Conservation (phyloP, 495 filamentous ascomycete species). For the Rhizodiscina lignyota region DNA sequence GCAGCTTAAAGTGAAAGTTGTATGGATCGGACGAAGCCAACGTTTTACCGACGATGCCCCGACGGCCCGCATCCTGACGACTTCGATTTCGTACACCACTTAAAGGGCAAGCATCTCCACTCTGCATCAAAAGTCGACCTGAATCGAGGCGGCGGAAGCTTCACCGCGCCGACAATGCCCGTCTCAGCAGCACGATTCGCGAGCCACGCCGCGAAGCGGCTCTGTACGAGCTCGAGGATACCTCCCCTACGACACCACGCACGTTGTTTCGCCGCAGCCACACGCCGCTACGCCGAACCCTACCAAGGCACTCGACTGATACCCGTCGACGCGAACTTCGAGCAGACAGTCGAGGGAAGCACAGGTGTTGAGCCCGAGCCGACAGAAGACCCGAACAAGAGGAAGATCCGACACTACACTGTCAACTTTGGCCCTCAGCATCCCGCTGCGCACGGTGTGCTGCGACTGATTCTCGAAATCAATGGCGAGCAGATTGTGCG, state of each 20-base stretch:
- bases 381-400: conserved; percentile 36
- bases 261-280: conserved; percentile 25
- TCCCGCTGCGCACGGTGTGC: conserved; percentile 95
- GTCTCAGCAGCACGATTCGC: conserved; percentile 46
- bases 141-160: too few species aligned
- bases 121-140: too few species aligned
- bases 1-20: too few species aligned
- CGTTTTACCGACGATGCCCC: too few species aligned
- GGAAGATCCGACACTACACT: conserved; percentile 96
- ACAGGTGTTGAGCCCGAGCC: conserved; percentile 30
- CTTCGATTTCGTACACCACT: too few species aligned
- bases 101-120: too few species aligned
- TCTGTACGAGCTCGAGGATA: conserved; percentile 31
- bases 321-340: conserved; percentile 41
- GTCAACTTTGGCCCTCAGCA: conserved; percentile 99
- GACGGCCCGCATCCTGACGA: too few species aligned
- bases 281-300: conserved; percentile 15
- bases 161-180: conserved; percentile 40
- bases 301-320: conserved; percentile 37
- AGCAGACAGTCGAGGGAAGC: conserved; percentile 24
- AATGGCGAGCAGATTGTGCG: conserved; percentile 97
- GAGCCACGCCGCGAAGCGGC: conserved; percentile 45
- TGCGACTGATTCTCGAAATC: conserved; percentile 92
- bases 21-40: too few species aligned
- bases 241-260: conserved; percentile 7